A percentile compares a stretch with the other conserved stretches of the same genome.
phyloP scores from a whole-genome alignment of 2,329 filamentous ascomycete species.

The Coleophoma cylindrospora region DNA sequence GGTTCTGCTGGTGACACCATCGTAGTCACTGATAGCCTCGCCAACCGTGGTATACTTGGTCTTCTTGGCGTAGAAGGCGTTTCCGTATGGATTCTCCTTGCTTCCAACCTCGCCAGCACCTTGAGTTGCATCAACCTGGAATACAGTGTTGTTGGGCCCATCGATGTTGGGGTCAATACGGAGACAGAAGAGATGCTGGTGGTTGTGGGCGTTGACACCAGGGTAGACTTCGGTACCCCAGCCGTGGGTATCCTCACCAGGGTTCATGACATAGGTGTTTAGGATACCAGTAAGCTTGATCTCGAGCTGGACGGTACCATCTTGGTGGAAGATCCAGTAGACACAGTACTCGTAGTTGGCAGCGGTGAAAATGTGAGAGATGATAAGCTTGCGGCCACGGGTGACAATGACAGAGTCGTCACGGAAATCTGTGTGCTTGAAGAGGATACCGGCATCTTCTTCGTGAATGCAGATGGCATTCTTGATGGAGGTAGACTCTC shows the following conservation, averaged over 20 bases:
- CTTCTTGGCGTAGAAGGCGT: constrained; percentile 82
- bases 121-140: constrained; percentile 71
- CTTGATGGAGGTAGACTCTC: constrained; percentile 76
- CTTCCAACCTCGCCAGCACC: constrained; percentile 74
- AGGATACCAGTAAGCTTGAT: constrained; percentile 89
- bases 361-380: constrained; percentile 91
- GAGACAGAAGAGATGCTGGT: constrained; percentile 92
- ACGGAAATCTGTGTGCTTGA: constrained; percentile 92
- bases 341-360: constrained; percentile 93
- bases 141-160: constrained; percentile 78
- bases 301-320: constrained; percentile 87
- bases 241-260: constrained; percentile 74
- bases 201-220: constrained; percentile 88
- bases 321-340: constrained; percentile 89
- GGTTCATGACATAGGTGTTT: constrained; percentile 81
- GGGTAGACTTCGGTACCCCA: constrained; percentile 93
- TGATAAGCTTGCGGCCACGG: constrained; percentile 76
- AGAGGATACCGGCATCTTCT: constrained; percentile 85
- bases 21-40: constrained; percentile 72
- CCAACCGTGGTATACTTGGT: constrained; percentile 70
- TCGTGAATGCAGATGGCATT: constrained; percentile 96
- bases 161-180: constrained; percentile 85
- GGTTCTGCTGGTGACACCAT: constrained; percentile 71
- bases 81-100: constrained; percentile 80
- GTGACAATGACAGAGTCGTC: constrained; percentile 86